Percentiles rank a stretch among this genome's conserved stretches.
Evolutionary conservation across 176 grass and related monocot species (phyloP).

Genomic region (Raddia distichophylla): DNA sequence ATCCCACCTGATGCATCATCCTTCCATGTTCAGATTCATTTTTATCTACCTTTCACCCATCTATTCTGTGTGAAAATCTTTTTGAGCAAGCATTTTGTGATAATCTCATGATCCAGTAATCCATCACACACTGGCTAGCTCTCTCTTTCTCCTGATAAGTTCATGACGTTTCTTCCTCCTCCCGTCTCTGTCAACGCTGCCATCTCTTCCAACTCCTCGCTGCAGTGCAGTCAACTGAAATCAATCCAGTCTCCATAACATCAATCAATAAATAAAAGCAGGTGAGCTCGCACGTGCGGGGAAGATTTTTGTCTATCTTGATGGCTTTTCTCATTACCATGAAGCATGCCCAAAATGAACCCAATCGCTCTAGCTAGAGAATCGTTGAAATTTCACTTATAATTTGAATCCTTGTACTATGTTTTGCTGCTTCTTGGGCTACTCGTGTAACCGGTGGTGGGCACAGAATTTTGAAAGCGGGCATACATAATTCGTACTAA

Average conservation of each 20-base stretch:
- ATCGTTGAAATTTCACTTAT: too few species aligned
- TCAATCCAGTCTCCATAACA: background rate
- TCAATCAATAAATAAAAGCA: background rate
- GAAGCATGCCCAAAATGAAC: too few species aligned
- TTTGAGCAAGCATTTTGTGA: background rate
- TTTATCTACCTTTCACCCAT: background rate
- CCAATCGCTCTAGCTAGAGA: too few species aligned
- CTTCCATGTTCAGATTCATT: background rate
- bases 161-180: conserved; percentile 15
- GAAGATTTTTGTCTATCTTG: background rate
- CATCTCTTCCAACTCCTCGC: background rate
- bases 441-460: too few species aligned
- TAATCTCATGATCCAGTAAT: background rate
- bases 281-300: background rate
- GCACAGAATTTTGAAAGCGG: too few species aligned
- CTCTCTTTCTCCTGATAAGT: background rate
- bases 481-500: too few species aligned
- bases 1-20: background rate
- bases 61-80: background rate
- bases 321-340: too few species aligned
- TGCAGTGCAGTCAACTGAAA: background rate
- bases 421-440: too few species aligned
- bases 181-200: conserved; percentile 5
- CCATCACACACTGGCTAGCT: background rate
- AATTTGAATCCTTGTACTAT: too few species aligned